Base-by-base conservation (phyloP, 1,284 basidiomycete genomes). In the Hymenochaete sp. region DNA sequence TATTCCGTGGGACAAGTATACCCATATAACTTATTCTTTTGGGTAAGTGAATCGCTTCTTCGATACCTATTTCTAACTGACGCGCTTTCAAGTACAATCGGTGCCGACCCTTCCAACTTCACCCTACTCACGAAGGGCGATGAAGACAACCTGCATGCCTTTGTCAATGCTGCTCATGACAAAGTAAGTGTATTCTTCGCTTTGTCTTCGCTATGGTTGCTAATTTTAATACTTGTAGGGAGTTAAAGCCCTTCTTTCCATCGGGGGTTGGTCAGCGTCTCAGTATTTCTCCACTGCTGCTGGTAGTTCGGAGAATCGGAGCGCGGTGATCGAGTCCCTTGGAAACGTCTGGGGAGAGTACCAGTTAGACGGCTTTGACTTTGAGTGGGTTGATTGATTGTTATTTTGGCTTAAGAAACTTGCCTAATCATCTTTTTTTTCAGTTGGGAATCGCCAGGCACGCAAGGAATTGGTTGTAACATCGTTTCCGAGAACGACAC, bases 261-360 rank as follows among this genome's bases (percentile, higher is more conserved):
- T 96, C 37, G 92, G 92, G 45, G 92, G 92, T 31, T 95, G 90
- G 90, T 79, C 77, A 3, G 90, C 88, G 16, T 84, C 82, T 3
- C 60, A 62, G 38, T 85, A 68, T 68, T 96, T 88, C 66, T 93
- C 90, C 0, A 65, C 74, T 2, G 76, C 82, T 16, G 79, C 90
- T 28, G 74, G 72, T 18, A 78, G 75, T 11, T 56, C 71, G 0
- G 52, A 63, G 19, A 81, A 79, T 57, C 74, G 88, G 29, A 73
- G 72, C 13, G 71, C 71, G 0, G 87, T 95, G 52, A 79, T 80
- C 38, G 67, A 71, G 33, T 75, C 84, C 29, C 70, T 92, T 42
- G 64, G 73, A 31, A 59, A 63, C 22, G 65, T 89, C 27, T 82
- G 82, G 31, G 57, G 68, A 24, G 57, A 71, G 51, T 90, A 89